phyloP scores from a whole-genome alignment of 371 early-diverging fungal species.

The Actinomortierella ambigua region DNA sequence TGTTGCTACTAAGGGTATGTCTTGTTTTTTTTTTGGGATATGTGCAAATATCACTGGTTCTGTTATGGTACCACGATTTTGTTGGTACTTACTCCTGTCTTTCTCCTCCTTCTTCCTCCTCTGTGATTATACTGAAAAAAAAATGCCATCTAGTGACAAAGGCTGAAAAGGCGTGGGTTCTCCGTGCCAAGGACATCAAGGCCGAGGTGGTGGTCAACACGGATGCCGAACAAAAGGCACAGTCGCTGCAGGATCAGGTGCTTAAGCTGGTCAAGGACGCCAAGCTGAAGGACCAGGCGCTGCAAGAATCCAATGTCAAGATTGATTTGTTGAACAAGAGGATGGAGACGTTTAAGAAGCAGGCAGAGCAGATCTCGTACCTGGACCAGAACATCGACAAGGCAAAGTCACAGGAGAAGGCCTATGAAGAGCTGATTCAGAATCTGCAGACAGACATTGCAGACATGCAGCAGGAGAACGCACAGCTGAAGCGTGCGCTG shows the following conservation, averaged over 20 bases:
- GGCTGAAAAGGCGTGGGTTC: slow-evolving; percentile 78
- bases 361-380: slow-evolving; percentile 64
- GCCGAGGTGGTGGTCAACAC: slow-evolving; percentile 74
- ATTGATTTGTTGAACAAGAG: slow-evolving; percentile 81
- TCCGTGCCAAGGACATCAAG: slow-evolving; percentile 80
- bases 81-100: not conserved
- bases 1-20: slow-evolving; percentile 50
- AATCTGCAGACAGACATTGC: slow-evolving; percentile 76
- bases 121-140: not conserved
- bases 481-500: slow-evolving; percentile 51
- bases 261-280: slow-evolving; percentile 74
- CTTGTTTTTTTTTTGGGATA: not conserved
- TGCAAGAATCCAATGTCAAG: slow-evolving; percentile 79
- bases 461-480: slow-evolving; percentile 66
- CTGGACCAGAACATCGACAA: slow-evolving; percentile 66
- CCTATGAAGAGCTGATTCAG: slow-evolving; percentile 78
- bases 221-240: slow-evolving; percentile 79
- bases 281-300: slow-evolving; percentile 75
- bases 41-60: not conserved
- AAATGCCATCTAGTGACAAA: slow-evolving; percentile 54
- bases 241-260: slow-evolving; percentile 78
- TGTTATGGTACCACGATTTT: too few relatives aligned
- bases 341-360: slow-evolving; percentile 67
- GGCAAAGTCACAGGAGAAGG: slow-evolving; percentile 64
- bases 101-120: not conserved